Base-by-base conservation (phyloP, 257 asterid genomes). In the Coffea eugenioides region DNA sequence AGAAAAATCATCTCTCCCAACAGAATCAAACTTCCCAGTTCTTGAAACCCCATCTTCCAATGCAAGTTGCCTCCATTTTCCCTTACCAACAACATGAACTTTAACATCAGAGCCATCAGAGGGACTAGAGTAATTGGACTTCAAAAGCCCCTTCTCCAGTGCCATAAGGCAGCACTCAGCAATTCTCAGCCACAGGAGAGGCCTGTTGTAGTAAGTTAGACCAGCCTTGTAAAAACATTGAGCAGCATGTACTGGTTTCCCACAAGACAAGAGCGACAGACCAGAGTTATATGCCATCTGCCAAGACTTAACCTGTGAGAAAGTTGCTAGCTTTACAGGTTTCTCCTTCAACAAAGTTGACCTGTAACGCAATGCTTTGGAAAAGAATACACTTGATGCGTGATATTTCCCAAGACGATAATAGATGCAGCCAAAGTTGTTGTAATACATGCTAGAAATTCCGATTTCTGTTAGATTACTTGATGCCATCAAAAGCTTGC, bases 111-210 rank as follows among this genome's bases (percentile, higher is more conserved):
- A 86, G 84, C 80, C 84, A 81, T 85, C 86, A 72, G 86, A 80
- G 25, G 69, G 52, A 59, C 79, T 69, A 69, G 87, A 80, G 5
- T 69, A 57, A 69, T 71, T 81, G 34, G 91, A 81, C 84, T 82
- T 88, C 78, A 94, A 83, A 80, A 90, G 85, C 67, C 97, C 98
- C 77, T 89, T 89, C 76, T 92, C 97, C 69, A 88, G 84, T 67
- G 97, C 97, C 97, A 93, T 84, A 64, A 95, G 83, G 89, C 99
- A 95, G 81, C 97, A 95, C 85, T 95, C 99, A 23, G 97, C 95
- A 66, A 91, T 80, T 70, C 97, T 85, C 67, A 95, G 82, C 99
- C 99, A 95, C 76, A 93, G 82, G 77, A 95, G 92, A 59, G 99
- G 98, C 79, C 83, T 83, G 76, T 90, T 82, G 69, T 85, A 88